phyloP scores from a whole-genome alignment of 805 yeast species.

The Wickerhamomyces alni region DNA sequence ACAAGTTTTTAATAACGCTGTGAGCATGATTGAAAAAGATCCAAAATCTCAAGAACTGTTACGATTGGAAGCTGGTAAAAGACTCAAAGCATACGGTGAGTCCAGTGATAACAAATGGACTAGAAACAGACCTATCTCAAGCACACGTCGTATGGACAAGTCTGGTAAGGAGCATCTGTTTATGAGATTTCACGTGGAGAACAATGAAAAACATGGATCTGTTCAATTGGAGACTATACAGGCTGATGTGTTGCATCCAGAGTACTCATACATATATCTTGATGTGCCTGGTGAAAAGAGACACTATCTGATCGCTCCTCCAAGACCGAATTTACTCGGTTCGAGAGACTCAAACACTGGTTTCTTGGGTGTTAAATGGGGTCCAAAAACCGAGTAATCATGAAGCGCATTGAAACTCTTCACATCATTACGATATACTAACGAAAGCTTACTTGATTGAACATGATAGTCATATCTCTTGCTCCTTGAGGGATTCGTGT shows the following conservation, averaged over 20 bases:
- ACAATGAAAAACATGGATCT: slow-evolving; percentile 55
- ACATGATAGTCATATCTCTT: too few species aligned
- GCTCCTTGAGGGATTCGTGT: too few species aligned
- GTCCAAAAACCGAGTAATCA: slow-evolving; percentile 52
- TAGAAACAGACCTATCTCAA: slow-evolving; percentile 77
- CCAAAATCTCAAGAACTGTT: slow-evolving; percentile 51
- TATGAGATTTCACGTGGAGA: slow-evolving; percentile 84
- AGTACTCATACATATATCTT: slow-evolving; percentile 64
- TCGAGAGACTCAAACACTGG: slow-evolving; percentile 40
- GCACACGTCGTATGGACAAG: slow-evolving; percentile 58
- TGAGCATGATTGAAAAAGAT: slow-evolving; percentile 67
- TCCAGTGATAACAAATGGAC: slow-evolving; percentile 70
- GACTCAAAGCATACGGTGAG: slow-evolving; percentile 83
- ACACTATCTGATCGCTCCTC: slow-evolving; percentile 65
- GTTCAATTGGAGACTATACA: slow-evolving; percentile 80
- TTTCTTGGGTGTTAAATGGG: slow-evolving; percentile 83
- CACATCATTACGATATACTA: too few species aligned
- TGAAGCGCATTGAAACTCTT: too few species aligned
- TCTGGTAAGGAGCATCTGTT: slow-evolving; percentile 76
- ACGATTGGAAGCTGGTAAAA: slow-evolving; percentile 38
- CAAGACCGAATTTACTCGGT: slow-evolving; percentile 35
- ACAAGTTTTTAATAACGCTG: slow-evolving; percentile 82
- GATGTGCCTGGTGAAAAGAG: slow-evolving; percentile 71
- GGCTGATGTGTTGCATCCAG: slow-evolving; percentile 54
- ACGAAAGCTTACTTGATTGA: too few species aligned